Percentiles rank a stretch among this genome's conserved stretches.
These are phyloP conservation scores for Termitomyces sp. DNA, from an alignment of 768 basidiomycete genomes.

Conservation along the genomic window DNA sequence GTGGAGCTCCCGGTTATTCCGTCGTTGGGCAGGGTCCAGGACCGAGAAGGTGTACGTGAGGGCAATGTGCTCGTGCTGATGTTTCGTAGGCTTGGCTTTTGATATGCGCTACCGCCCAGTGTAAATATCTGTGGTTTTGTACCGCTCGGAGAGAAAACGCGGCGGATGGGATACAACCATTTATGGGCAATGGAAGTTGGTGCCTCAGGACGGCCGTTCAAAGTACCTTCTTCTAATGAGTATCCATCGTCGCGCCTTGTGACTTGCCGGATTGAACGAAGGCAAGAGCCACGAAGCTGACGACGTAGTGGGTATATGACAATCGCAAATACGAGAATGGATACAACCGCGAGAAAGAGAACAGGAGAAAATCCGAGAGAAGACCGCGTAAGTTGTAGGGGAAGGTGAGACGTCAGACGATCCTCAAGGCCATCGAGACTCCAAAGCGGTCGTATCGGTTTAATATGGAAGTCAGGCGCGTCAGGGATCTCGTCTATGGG, in stretches of 20 bases:
- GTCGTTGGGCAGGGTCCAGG: slow-evolving; percentile 31
- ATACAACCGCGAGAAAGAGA: slow-evolving; percentile 53
- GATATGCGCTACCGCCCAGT: slow-evolving; percentile 23
- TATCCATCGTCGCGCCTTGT: slow-evolving; percentile 35
- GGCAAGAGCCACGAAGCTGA: slow-evolving; percentile 42
- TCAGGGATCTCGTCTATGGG: slow-evolving; percentile 66
- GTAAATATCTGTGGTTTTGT: slow-evolving; percentile 22
- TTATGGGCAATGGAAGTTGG: slow-evolving; percentile 27
- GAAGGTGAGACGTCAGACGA: slow-evolving; percentile 63
- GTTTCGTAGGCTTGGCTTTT: slow-evolving; percentile 27
- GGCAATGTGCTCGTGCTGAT: slow-evolving; percentile 13
- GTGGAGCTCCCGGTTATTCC: slow-evolving; percentile 32
- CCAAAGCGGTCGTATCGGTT: slow-evolving; percentile 62
- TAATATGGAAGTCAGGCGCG: slow-evolving; percentile 47
- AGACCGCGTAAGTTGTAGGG: slow-evolving; percentile 54
- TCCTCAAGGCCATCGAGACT: slow-evolving; percentile 62
- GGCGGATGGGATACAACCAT: slow-evolving; percentile 35
- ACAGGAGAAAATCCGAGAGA: slow-evolving; percentile 75
- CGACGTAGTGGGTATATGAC: slow-evolving; percentile 58
- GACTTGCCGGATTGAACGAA: slow-evolving; percentile 40
- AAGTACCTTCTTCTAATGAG: slow-evolving; percentile 51
- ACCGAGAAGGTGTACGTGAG: slow-evolving; percentile 35
- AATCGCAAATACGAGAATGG: slow-evolving; percentile 40
- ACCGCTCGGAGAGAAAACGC: slow-evolving; percentile 27
- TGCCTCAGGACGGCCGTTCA: slow-evolving; percentile 28